Evolutionary conservation across 2,329 filamentous ascomycete genomes (phyloP), one percentile per base, ranked within the genome.

Genomic region (Eurotiales sp.): DNA sequence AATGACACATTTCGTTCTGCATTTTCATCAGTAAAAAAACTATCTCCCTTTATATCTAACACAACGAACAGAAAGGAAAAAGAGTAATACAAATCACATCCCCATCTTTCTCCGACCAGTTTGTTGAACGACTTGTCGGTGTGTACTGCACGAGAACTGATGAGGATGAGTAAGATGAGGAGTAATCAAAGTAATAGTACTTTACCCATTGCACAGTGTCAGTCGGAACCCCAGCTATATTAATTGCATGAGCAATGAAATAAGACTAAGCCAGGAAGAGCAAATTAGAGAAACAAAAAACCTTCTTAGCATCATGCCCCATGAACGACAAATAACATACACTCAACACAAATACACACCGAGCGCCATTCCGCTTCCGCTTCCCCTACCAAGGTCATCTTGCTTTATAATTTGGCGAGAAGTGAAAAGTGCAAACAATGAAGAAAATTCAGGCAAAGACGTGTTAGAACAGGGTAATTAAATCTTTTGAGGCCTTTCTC

Each of bases 221-320:
- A 19, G 34, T 37, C 17, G 17, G 21, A 19, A 17, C 2, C 10
- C 8, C 17, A 37, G 8, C 3, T 37, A 21, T 48, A 55, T 61
- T 57, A 56, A 59, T 56, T 36, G 8, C 17, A 48, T 14, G n/a
- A 41, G 22, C 29, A 55, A 49, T 50, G 53, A 55, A 29, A 41
- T 45, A 53, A 59, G 30, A 55, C 48, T 50, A 36, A 58, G 56
- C 56, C 56, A 56, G 53, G 46, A 41, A 21, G 47, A 53, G 44
- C 52, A 46, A 46, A 36, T n/a, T n/a, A n/a, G n/a, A n/a, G n/a
- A 48, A 40, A 46, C 45, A n/a, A 17, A 45, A 19, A 15, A 32
- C 19, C 37, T 15, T 43, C n/a, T 43, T 43, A 47, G 21, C 36
- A 25, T 48, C 50, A 40, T 51, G 41, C 15, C 43, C 8, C 42